Conservation (phyloP, 768 basidiomycete species). For the Suillus sp. region DNA sequence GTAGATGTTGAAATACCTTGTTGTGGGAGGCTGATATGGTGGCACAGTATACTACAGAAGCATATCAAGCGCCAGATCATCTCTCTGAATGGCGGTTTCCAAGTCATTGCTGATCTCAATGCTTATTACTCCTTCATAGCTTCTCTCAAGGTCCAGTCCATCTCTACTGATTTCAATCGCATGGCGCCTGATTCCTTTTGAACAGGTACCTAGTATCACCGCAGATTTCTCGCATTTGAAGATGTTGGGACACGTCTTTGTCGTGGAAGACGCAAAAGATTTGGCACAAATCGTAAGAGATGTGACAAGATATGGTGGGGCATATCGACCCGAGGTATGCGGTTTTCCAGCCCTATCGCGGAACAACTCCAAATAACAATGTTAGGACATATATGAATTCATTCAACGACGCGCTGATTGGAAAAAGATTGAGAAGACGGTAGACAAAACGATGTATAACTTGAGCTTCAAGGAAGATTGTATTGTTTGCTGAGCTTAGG, state of each 20-base stretch:
- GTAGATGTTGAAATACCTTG: conserved; percentile 29
- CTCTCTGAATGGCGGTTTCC: conserved; percentile 90
- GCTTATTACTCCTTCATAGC: conserved; percentile 88
- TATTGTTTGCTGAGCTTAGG: conserved; percentile 40
- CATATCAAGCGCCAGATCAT: conserved; percentile 98
- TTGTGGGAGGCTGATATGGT: background rate
- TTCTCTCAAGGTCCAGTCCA: conserved; percentile 66
- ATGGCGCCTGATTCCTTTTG: background rate
- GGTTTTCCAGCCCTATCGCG: background rate
- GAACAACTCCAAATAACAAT: background rate
- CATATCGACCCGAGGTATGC: conserved; percentile 87
- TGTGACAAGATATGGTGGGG: conserved; percentile 93
- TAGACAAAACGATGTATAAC: conserved; percentile 95
- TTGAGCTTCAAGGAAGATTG: conserved; percentile 94
- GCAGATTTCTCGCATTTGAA: conserved; percentile 93
- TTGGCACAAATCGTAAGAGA: conserved; percentile 95
- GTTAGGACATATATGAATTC: conserved; percentile 91
- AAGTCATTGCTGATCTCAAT: conserved; percentile 95
- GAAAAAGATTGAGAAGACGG: conserved; percentile 98
- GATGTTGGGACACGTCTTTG: conserved; percentile 96
- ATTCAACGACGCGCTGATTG: conserved; percentile 94
- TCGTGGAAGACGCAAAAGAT: conserved; percentile 95
- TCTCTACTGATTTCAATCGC: background rate
- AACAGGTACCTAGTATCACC: conserved; percentile 75
- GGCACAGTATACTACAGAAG: conserved; percentile 83